phyloP scores from a whole-genome alignment of 192 early-diverging fungal species.

The Backusella tarrabulga region DNA sequence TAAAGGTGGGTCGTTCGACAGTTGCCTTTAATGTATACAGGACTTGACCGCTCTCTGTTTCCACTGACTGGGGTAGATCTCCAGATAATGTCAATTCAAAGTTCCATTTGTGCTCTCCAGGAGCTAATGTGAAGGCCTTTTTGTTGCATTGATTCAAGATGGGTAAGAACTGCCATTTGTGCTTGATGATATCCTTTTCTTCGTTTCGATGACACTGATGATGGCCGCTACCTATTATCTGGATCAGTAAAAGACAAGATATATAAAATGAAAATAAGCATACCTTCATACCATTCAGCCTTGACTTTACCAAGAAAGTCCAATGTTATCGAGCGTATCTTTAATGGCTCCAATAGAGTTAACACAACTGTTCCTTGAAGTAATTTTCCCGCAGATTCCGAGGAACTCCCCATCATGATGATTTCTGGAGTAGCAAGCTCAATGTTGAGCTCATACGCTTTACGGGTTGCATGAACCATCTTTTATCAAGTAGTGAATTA shows the following conservation, averaged over 20 bases:
- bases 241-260: not conserved
- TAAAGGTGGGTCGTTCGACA: constrained; percentile 52
- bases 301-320: constrained; percentile 54
- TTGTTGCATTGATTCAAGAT: constrained; percentile 28
- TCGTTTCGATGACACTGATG: constrained; percentile 28
- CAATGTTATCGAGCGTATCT: constrained; percentile 46
- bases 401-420: constrained; percentile 11
- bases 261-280: not conserved
- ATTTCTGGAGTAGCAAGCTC: constrained; percentile 14
- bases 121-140: constrained; percentile 28
- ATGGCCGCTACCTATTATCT: constrained; percentile 13
- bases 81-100: constrained; percentile 59
- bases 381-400: constrained; percentile 43
- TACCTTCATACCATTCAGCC: constrained; percentile 44
- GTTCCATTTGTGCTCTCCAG: constrained; percentile 43
- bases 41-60: constrained; percentile 44
- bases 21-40: constrained; percentile 49
- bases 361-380: constrained; percentile 53
- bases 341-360: constrained; percentile 44
- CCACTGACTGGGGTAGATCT: constrained; percentile 56
- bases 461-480: not conserved
- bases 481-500: not conserved
- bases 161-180: constrained; percentile 54
- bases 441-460: constrained; percentile 21
- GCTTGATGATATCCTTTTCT: constrained; percentile 43